Evolutionary conservation across 345 rosid genomes (phyloP).

Genomic region (Citrus medica): DNA sequence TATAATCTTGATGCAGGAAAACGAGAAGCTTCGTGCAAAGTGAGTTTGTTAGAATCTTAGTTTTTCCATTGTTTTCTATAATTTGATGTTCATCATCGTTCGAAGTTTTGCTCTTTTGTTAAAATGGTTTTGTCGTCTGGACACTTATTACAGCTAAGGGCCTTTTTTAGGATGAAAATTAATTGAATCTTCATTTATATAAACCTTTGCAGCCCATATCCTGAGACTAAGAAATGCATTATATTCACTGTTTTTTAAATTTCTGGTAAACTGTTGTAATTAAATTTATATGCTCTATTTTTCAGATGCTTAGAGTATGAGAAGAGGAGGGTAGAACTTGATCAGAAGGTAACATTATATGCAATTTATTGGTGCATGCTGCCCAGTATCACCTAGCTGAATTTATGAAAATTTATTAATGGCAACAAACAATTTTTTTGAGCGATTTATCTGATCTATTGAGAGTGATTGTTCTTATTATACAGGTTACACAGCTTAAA

Average conservation of each 20-base stretch:
- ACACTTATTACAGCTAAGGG: not conserved
- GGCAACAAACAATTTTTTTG: not conserved
- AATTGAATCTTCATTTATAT: not conserved
- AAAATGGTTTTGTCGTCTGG: not conserved
- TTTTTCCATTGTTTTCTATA: not conserved
- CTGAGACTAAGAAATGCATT: not conserved
- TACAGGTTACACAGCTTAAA: slow-evolving; percentile 51
- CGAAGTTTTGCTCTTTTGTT: not conserved
- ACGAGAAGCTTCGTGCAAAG: slow-evolving; percentile 60
- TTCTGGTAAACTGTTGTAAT: not conserved
- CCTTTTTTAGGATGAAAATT: not conserved
- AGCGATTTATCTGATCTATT: not conserved
- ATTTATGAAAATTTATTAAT: not conserved
- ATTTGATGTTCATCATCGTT: not conserved
- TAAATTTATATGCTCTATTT: slow-evolving; percentile 2
- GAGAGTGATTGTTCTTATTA: not conserved
- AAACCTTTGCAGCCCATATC: not conserved
- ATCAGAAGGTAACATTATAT: slow-evolving; percentile 48
- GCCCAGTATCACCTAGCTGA: not conserved
- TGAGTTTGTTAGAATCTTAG: slow-evolving; percentile 30
- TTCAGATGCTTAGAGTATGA: slow-evolving; percentile 69
- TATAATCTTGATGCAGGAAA: slow-evolving; percentile 53
- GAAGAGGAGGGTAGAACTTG: slow-evolving; percentile 52
- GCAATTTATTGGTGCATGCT: not conserved
- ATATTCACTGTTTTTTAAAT: not conserved